phyloP scores from a whole-genome alignment of 768 basidiomycete species.

The Kwoniella europaea region DNA sequence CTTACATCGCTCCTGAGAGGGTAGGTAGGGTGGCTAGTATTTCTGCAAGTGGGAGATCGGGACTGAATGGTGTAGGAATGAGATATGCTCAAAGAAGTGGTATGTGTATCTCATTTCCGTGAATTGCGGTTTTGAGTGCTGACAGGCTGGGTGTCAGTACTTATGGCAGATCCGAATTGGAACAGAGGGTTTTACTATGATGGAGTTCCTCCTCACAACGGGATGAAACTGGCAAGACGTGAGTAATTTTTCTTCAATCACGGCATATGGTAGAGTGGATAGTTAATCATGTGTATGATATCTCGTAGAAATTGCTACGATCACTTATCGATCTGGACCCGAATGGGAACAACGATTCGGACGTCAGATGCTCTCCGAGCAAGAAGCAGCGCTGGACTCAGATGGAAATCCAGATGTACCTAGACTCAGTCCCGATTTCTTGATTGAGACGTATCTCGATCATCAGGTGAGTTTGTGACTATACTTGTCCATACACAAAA shows the following conservation, averaged over 20 bases:
- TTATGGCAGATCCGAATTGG: constrained; percentile 99
- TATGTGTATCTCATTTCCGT: constrained; percentile 58
- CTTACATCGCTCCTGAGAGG: constrained; percentile 84
- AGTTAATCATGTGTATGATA: not conserved
- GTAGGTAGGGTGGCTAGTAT: constrained; percentile 91
- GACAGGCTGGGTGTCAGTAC: constrained; percentile 64
- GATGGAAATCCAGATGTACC: constrained; percentile 61
- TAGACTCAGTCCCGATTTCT: constrained; percentile 91
- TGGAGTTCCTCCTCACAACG: constrained; percentile 88
- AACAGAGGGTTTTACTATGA: constrained; percentile 99
- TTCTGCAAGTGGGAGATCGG: constrained; percentile 90
- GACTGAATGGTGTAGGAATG: constrained; percentile 91
- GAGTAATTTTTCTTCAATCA: constrained; percentile 49
- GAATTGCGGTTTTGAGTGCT: not conserved
- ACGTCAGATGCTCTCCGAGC: constrained; percentile 61
- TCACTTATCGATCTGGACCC: constrained; percentile 97
- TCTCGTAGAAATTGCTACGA: constrained; percentile 88
- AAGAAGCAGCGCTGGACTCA: constrained; percentile 34
- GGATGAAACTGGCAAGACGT: constrained; percentile 99
- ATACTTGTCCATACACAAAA: not conserved
- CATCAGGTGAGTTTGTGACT: constrained; percentile 66
- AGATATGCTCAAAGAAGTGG: constrained; percentile 95
- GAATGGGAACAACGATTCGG: constrained; percentile 99
- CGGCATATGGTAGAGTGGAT: too few species aligned
- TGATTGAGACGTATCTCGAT: constrained; percentile 98